Conservation (phyloP, 2,329 filamentous ascomycete genomes). For the Hypoxylon sp. region DNA sequence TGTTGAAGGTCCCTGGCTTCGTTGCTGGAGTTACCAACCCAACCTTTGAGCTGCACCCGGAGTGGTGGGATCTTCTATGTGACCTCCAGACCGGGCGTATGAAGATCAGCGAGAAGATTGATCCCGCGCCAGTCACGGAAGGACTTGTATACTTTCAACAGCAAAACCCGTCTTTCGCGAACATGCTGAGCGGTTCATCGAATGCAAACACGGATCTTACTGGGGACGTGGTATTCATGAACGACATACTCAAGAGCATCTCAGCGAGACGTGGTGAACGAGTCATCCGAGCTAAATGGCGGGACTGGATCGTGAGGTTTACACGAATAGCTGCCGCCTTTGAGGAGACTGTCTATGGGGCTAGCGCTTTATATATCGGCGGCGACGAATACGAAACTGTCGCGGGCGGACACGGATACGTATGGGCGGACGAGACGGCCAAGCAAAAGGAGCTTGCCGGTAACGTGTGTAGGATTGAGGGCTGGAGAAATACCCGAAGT, state of each 20-base stretch:
- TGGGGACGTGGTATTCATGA: conserved; percentile 91
- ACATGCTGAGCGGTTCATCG: conserved; percentile 60
- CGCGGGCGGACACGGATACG: conserved; percentile 87
- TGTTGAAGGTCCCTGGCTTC: conserved; percentile 95
- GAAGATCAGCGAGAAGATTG: conserved; percentile 93
- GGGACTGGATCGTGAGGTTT: conserved; percentile 94
- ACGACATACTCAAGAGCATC: conserved; percentile 86
- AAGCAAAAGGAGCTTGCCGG: conserved; percentile 90
- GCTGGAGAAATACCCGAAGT: conserved; percentile 94
- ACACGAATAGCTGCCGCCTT: conserved; percentile 93
- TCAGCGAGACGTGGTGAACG: conserved; percentile 88
- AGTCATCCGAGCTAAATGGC: conserved; percentile 91
- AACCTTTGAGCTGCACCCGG: conserved; percentile 91
- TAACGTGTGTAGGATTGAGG: conserved; percentile 93
- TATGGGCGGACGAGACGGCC: conserved; percentile 87
- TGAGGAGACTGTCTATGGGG: conserved; percentile 95
- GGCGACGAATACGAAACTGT: conserved; percentile 77
- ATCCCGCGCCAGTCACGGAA: conserved; percentile 84
- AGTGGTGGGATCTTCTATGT: conserved; percentile 98
- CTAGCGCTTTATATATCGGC: conserved; percentile 88
- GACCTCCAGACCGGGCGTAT: conserved; percentile 92
- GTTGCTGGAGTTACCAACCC: conserved; percentile 98
- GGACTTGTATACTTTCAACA: conserved; percentile 90
- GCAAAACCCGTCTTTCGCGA: conserved; percentile 73
- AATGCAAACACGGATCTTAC: conserved; percentile 73